A percentile compares a stretch with the other conserved stretches of the same genome.
Conservation (phyloP, 768 basidiomycete species). For the Suillus paluster region DNA sequence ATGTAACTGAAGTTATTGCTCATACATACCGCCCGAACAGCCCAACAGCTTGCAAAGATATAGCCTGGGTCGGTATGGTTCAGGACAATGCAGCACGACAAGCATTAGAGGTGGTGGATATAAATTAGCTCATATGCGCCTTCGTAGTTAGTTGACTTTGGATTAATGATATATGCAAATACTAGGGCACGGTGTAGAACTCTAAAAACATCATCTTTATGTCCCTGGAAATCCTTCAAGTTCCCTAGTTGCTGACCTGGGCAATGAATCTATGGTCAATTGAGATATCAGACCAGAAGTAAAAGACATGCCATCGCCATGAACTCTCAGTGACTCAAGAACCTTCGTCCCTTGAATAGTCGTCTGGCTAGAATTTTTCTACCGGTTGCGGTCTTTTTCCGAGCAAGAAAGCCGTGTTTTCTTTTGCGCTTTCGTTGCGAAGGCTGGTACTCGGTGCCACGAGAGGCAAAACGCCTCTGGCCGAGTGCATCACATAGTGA, state of each 20-base stretch:
- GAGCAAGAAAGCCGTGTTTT: constrained; percentile 87
- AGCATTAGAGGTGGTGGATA: not conserved
- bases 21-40: not conserved
- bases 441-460: constrained; percentile 96
- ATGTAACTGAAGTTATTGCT: constrained; percentile 24
- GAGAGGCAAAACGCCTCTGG: constrained; percentile 56
- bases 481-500: constrained; percentile 2
- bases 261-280: not conserved
- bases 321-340: constrained; percentile 69
- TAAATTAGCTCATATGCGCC: not conserved
- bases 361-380: constrained; percentile 75
- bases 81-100: not conserved
- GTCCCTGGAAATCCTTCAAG: not conserved
- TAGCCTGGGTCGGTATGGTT: not conserved
- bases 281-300: not conserved
- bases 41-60: not conserved
- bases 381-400: constrained; percentile 70
- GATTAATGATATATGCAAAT: not conserved
- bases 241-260: not conserved
- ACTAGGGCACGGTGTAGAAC: not conserved
- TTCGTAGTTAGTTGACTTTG: not conserved
- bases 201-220: too few relatives aligned
- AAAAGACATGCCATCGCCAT: constrained; percentile 16
- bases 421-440: constrained; percentile 92
- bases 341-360: constrained; percentile 75